A percentile compares a stretch with the other conserved stretches of the same genome.
Conservation (phyloP, 108 stramenopile species). For the Skeletonema costatum region DNA sequence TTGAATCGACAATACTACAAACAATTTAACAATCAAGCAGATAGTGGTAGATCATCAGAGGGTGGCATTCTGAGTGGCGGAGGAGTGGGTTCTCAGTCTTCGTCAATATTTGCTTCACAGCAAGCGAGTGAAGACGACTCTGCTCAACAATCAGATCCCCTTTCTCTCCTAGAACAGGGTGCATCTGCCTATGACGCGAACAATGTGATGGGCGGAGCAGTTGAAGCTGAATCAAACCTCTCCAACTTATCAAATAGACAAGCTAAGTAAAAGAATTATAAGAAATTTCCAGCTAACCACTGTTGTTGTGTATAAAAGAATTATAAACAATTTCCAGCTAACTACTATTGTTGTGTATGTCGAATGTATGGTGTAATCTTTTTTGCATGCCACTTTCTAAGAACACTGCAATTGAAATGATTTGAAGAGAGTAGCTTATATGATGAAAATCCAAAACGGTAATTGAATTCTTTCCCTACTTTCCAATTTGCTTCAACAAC, state of each 20-base stretch:
- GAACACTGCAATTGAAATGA: background rate
- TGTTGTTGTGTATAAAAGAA: too few species aligned
- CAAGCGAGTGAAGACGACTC: conserved; percentile 21
- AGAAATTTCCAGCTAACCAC: background rate
- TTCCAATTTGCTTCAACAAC: conserved; percentile 24
- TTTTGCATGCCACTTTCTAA: background rate
- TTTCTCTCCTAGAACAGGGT: conserved; percentile 45
- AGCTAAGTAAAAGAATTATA: background rate
- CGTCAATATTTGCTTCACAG: conserved; percentile 40
- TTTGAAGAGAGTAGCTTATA: too few species aligned
- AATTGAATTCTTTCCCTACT: conserved; percentile 14
- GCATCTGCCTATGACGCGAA: conserved; percentile 52
- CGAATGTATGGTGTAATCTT: background rate
- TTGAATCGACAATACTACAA: conserved; percentile 45
- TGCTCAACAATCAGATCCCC: conserved; percentile 34
- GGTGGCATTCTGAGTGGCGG: conserved; percentile 50
- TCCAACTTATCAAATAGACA: conserved; percentile 29
- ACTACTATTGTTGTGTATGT: background rate
- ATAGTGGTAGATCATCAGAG: conserved; percentile 1
- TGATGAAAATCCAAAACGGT: background rate
- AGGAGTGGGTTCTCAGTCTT: conserved; percentile 38
- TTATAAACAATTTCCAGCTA: too few species aligned
- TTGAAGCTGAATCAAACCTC: conserved; percentile 43
- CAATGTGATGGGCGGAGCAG: conserved; percentile 49
- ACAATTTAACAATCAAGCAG: conserved; percentile 5